Conservation (phyloP, 1,139 yeast species). For the Lodderomyces pseudojiufengensis region DNA sequence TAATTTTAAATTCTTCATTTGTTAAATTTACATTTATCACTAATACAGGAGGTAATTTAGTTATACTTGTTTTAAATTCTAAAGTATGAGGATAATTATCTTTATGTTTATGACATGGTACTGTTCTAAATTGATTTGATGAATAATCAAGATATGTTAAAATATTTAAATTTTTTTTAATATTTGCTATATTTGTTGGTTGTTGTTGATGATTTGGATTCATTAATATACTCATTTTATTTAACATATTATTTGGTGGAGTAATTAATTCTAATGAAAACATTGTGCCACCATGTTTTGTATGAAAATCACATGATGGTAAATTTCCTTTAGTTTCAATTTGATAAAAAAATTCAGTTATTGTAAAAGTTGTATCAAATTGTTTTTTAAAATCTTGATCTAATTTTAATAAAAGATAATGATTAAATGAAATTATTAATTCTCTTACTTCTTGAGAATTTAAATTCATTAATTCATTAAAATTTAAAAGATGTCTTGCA, state of each 20-base stretch:
- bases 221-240: constrained; percentile 24
- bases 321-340: constrained; percentile 32
- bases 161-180: constrained; percentile 16
- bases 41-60: constrained; percentile 61
- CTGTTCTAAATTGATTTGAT: constrained; percentile 48
- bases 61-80: constrained; percentile 46
- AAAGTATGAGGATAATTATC: constrained; percentile 41
- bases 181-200: constrained; percentile 10
- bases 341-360: constrained; percentile 31
- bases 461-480: constrained; percentile 40
- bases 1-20: constrained; percentile 42
- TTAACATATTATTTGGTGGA: constrained; percentile 28
- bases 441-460: constrained; percentile 34
- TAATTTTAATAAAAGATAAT: constrained; percentile 53
- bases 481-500: constrained; percentile 50
- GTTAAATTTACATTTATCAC: constrained; percentile 57
- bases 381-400: constrained; percentile 44
- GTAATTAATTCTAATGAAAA: constrained; percentile 31
- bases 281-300: constrained; percentile 21
- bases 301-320: constrained; percentile 33
- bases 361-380: constrained; percentile 10
- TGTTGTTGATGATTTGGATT: constrained; percentile 14
- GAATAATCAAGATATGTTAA: constrained; percentile 58
- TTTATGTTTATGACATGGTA: constrained; percentile 32
- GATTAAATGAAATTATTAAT: constrained; percentile 53